Evolutionary conservation across 2,329 filamentous ascomycete genomes (phyloP), one percentile per base, ranked within the genome.

Genomic region (Epichloe baconii): DNA sequence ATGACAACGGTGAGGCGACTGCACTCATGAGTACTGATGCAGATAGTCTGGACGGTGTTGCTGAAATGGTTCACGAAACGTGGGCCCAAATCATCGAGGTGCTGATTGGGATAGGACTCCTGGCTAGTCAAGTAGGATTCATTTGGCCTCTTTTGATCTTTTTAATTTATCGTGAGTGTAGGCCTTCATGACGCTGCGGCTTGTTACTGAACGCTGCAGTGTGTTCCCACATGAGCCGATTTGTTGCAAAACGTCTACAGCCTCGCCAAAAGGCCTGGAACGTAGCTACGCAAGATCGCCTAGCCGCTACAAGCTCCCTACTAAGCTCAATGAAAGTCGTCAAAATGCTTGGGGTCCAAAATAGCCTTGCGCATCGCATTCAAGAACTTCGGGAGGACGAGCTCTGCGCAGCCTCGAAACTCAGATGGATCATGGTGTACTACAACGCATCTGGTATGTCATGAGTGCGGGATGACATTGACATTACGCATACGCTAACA

Each of bases 41-140:
- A 2, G 63, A 67, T 12, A 62, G 58, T 48, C 56, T 72, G 0
- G 63, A 62, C 1, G 55, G 55, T 0, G 59, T 65, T 5, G 61
- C 58, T 0, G 58, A 62, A 34, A 67, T 72, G 65, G 52, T 69
- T 14, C 70, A 73, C 46, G 71, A 73, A 42, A 64, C 62, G 0
- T 73, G 70, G 68, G 71, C 66, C 0, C 62, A 70, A 14, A 38
- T 65, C 1, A n/a, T 73, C 1, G 71, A 74, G 51, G 64, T 73
- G 0, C 38, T 65, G 0, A 57, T 74, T 37, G 72, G 70, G 2
- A 61, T 71, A 2, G 45, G 51, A 6, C 59, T 75, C 48, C 54
- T 75, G 2, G 62, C 64, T 7, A 53, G 53, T 12, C 55, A 72
- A 53, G 65, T 75, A 4, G 67, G 70, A 11, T 73, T 70, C 69